Evolutionary conservation across 345 rosid species (phyloP).

Genomic region (Bruguiera parviflora): DNA sequence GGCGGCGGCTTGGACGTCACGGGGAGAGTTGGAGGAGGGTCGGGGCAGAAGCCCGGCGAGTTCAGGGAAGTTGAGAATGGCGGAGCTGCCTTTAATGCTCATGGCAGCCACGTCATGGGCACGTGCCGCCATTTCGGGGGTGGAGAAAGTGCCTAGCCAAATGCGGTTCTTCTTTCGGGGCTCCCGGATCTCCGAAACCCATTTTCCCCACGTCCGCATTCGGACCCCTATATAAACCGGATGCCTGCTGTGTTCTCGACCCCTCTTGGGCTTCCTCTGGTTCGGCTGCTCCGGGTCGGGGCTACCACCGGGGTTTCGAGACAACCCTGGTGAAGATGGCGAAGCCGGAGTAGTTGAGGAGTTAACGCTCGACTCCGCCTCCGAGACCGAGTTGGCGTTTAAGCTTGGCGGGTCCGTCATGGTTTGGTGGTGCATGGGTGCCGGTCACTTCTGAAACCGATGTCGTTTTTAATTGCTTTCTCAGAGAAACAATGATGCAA

Average conservation of each 20-base stretch:
- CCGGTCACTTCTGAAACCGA: too few species aligned
- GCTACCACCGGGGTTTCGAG: not conserved
- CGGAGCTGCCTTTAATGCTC: conserved; percentile 76
- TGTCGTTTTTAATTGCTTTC: too few species aligned
- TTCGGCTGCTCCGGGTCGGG: conserved; percentile 14
- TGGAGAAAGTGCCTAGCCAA: conserved; percentile 95
- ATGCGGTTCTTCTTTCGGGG: conserved; percentile 90
- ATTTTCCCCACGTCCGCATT: conserved; percentile 93
- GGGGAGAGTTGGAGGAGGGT: conserved; percentile 66
- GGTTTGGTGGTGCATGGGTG: not conserved
- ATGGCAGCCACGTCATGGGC: conserved; percentile 97
- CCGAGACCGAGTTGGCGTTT: conserved; percentile 5
- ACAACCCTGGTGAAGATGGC: conserved; percentile 12
- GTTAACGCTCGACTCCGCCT: conserved; percentile 12
- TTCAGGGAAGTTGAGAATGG: conserved; percentile 82
- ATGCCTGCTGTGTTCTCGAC: conserved; percentile 34
- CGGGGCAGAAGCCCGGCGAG: conserved; percentile 69
- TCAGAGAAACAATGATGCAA: too few species aligned
- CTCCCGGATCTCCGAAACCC: conserved; percentile 98
- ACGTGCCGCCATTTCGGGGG: conserved; percentile 94
- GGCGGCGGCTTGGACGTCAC: conserved; percentile 94
- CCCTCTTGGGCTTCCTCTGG: not conserved
- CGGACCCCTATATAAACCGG: conserved; percentile 80
- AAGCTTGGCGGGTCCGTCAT: conserved; percentile 7
- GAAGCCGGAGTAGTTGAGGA: conserved; percentile 12